phyloP scores from a whole-genome alignment of 1,284 basidiomycete genomes.

The Heliocybe sulcata region DNA sequence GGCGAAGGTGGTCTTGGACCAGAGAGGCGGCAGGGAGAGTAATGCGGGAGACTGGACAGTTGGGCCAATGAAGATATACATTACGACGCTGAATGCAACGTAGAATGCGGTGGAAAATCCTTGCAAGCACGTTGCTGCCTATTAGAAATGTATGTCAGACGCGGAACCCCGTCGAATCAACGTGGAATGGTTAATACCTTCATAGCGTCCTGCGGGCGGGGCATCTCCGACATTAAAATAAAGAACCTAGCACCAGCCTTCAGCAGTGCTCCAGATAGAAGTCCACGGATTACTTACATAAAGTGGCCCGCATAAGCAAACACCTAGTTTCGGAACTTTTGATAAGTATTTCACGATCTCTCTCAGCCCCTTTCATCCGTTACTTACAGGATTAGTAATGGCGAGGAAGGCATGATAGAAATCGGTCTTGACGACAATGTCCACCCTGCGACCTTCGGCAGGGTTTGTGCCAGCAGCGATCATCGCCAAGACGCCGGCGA shows the following conservation, averaged over 20 bases:
- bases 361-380: constrained; percentile 33
- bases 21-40: constrained; percentile 39
- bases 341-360: not conserved
- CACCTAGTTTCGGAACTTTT: constrained; percentile 27
- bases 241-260: constrained; percentile 32
- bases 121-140: constrained; percentile 48
- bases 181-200: constrained; percentile 43
- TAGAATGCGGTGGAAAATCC: constrained; percentile 45
- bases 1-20: constrained; percentile 43
- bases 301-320: constrained; percentile 54
- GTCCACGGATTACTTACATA: constrained; percentile 35
- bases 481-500: constrained; percentile 41
- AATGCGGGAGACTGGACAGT: constrained; percentile 49
- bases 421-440: constrained; percentile 29
- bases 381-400: constrained; percentile 44
- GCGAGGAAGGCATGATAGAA: constrained; percentile 47
- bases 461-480: constrained; percentile 43
- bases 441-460: constrained; percentile 31
- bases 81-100: constrained; percentile 39
- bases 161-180: constrained; percentile 41
- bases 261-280: constrained; percentile 14
- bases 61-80: constrained; percentile 55
- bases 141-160: constrained; percentile 16
- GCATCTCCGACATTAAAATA: constrained; percentile 53
- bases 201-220: constrained; percentile 44